A percentile compares a stretch with the other conserved stretches of the same genome.
phyloP scores from a whole-genome alignment of 331 rosid genomes.

The Quercus phellos region DNA sequence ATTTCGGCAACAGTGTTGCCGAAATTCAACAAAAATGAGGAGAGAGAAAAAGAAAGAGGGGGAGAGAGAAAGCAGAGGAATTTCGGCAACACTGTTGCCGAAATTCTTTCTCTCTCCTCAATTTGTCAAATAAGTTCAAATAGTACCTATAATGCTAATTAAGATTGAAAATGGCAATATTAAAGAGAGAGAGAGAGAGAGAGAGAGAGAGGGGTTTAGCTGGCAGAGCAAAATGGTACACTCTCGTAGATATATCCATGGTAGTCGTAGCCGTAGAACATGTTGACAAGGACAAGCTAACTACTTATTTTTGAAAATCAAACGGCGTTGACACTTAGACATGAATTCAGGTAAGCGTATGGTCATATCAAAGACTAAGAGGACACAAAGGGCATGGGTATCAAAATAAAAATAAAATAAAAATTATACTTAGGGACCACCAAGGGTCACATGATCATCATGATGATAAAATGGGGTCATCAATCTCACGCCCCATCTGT shows the following conservation, averaged over 20 bases:
- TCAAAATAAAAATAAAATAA: no score
- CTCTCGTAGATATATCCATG: neutral
- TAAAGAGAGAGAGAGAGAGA: neutral
- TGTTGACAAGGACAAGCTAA: slow-evolving; percentile 48
- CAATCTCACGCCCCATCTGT: slow-evolving; percentile 27
- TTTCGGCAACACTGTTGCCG: no score
- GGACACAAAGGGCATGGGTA: neutral
- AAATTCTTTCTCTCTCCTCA: no score
- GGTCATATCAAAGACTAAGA: slow-evolving; percentile 21
- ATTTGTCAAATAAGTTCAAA: no score
- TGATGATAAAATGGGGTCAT: slow-evolving; percentile 22
- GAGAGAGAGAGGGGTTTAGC: no score
- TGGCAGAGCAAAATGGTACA: neutral
- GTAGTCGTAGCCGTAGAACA: neutral
- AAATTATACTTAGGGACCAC: neutral
- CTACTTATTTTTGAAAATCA: slow-evolving; percentile 32
- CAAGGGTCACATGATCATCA: slow-evolving; percentile 32
- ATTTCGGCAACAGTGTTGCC: no score
- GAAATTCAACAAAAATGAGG: no score
- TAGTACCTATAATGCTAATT: no score
- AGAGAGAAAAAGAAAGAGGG: no score
- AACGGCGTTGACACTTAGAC: slow-evolving; percentile 64
- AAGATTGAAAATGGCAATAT: no score
- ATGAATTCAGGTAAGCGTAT: slow-evolving; percentile 25
- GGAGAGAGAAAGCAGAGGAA: no score